Base-by-base conservation (phyloP, 2,329 filamentous ascomycete genomes). In the Botrytis elliptica region DNA sequence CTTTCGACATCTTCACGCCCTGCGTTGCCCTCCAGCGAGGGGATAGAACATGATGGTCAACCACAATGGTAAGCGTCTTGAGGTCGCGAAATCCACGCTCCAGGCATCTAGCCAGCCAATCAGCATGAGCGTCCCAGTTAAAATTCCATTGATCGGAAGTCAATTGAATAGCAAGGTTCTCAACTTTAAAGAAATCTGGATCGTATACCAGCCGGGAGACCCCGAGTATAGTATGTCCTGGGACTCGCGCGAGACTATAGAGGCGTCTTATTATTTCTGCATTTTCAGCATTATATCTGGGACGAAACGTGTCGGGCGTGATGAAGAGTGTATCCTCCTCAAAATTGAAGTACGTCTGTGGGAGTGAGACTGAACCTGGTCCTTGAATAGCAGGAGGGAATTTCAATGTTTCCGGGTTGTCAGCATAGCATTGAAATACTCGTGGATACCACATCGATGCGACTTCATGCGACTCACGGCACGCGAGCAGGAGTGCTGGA, bases 331-430 rank as follows among this genome's bases (percentile, higher is more conserved):
- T 64, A 65, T 74, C 70, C 33, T 40, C 14, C 22, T 70, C 16
- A 22, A 64, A 59, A 42, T 73, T 59, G 22, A 73, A 73, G 29
- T 69, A 73, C 22, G 73, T 74, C 14, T 73, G 42, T 42, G 73
- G 63, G 33, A 73, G 40, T 22, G 73, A 64, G 29, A 36, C 22
- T 5, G 42, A 33, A 40, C 57, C 38, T 25, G 25, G n/a, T 25
- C n/a, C 44, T 42, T 10, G 10, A 18, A 42, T 36, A 3, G 18
- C 6, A 6, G 16, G 4, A n/a, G 52, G n/a, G 9, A 46, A 38
- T 42, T 4, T 14, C n/a, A 74, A 73, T 14, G 29, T 57, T n/a
- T 16, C 33, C 6, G n/a, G 25, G 49, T 55, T n/a, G 25, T 55
- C n/a, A 22, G 9, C 16, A 38, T 18, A 29, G 22, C 59, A 57